These are phyloP conservation scores for Coelastrella sp. DNA, from an alignment of 139 green algal species.

Conservation along the genomic window DNA sequence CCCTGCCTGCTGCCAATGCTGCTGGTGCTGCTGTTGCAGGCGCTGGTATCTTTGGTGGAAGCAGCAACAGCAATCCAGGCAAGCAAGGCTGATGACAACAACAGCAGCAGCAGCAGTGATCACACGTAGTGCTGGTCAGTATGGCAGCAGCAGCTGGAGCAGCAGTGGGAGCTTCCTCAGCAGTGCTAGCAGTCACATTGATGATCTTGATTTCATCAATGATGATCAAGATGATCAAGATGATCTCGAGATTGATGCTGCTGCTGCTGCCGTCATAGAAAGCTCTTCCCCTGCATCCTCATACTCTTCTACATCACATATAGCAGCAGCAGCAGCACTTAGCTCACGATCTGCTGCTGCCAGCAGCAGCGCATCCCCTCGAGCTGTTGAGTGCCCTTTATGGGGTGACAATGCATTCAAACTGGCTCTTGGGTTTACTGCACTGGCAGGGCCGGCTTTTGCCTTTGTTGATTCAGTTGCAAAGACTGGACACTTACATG, in stretches of 20 bases:
- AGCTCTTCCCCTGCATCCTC: background rate
- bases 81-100: background rate
- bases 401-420: background rate
- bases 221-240: background rate
- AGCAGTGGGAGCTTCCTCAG: conserved; percentile 30
- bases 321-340: background rate
- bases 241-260: background rate
- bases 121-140: background rate
- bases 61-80: conserved; percentile 28
- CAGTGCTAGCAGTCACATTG: conserved; percentile 12
- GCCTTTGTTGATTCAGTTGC: conserved; percentile 17
- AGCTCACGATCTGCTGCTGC: background rate
- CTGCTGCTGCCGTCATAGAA: conserved; percentile 1
- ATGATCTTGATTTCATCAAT: background rate
- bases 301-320: too few relatives aligned
- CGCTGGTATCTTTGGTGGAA: conserved; percentile 34
- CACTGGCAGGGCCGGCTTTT: conserved; percentile 11
- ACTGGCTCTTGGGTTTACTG: conserved; percentile 3
- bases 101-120: background rate
- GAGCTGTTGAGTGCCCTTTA: too few relatives aligned
- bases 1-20: background rate
- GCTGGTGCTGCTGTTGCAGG: background rate
- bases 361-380: too few relatives aligned
- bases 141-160: conserved; percentile 14
- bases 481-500: too few relatives aligned